These are phyloP conservation scores for Microcyclospora pomicola DNA, from an alignment of 2,329 filamentous ascomycete species.

Conservation along the genomic window DNA sequence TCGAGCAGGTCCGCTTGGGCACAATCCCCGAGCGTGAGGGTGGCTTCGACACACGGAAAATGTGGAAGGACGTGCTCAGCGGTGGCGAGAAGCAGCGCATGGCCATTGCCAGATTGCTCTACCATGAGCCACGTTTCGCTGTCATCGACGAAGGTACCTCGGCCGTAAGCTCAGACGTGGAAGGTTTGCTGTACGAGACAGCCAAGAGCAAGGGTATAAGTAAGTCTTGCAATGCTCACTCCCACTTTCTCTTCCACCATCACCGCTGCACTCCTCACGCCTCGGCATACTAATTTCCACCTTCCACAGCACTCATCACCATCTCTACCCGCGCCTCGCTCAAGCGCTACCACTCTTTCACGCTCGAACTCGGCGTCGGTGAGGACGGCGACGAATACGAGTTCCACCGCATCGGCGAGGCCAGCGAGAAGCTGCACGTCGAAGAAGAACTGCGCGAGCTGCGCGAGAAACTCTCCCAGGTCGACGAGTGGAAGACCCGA, in stretches of 20 bases:
- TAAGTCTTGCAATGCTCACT: conserved; percentile 34
- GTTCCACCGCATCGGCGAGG: conserved; percentile 85
- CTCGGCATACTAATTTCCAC: conserved; percentile 1
- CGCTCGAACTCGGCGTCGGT: conserved; percentile 70
- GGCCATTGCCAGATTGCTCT: conserved; percentile 76
- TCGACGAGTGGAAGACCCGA: conserved; percentile 70
- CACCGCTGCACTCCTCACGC: not conserved
- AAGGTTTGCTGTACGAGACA: conserved; percentile 82
- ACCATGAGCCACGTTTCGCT: conserved; percentile 88
- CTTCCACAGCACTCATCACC: conserved; percentile 61
- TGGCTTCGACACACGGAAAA: conserved; percentile 90
- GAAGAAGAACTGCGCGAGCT: conserved; percentile 83
- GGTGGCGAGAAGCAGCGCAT: conserved; percentile 96
- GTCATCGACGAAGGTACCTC: conserved; percentile 94
- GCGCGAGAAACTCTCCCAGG: conserved; percentile 62
- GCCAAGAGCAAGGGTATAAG: conserved; percentile 90
- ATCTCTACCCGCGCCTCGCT: conserved; percentile 88
- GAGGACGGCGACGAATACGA: conserved; percentile 78
- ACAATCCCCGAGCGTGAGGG: conserved; percentile 88
- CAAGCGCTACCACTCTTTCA: conserved; percentile 91
- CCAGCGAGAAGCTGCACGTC: conserved; percentile 81
- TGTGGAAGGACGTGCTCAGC: conserved; percentile 97
- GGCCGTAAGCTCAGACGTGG: conserved; percentile 86
- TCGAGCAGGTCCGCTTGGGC: conserved; percentile 73
- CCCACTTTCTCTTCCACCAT: not conserved